phyloP scores from a whole-genome alignment of 805 yeast genomes.

The Saccharomyces cerevisiae region DNA sequence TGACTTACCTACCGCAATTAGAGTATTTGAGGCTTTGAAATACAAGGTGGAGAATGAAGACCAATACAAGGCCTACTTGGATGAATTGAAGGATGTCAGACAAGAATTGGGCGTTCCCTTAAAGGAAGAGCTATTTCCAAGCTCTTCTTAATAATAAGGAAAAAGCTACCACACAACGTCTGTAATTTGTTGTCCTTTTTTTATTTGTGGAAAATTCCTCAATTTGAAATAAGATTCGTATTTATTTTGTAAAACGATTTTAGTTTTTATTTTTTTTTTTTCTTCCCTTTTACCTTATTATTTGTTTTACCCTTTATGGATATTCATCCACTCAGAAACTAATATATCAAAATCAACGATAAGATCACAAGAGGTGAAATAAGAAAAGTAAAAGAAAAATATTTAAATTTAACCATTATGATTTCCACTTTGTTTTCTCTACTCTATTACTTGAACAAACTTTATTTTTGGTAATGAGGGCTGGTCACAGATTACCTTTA shows the following conservation, averaged over 20 bases:
- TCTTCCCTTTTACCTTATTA: neutral
- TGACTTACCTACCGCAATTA: conserved; percentile 96
- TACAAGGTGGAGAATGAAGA: conserved; percentile 91
- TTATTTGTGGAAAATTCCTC: neutral
- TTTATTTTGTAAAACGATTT: conserved; percentile 1
- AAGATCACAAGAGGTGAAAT: neutral
- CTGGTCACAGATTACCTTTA: neutral
- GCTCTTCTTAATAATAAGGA: conserved; percentile 4
- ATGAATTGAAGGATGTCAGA: conserved; percentile 85
- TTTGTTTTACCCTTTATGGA: neutral
- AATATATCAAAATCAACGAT: neutral
- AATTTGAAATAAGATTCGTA: conserved; percentile 7
- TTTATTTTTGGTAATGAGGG: neutral
- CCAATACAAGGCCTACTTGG: conserved; percentile 93
- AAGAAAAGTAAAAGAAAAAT: neutral
- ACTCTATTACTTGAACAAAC: neutral
- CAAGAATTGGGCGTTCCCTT: conserved; percentile 87
- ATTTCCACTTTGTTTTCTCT: neutral
- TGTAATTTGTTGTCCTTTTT: neutral
- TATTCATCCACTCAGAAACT: conserved; percentile 2
- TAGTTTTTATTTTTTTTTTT: neutral
- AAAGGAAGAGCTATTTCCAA: conserved; percentile 76
- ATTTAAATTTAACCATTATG: neutral
- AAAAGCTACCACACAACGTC: neutral
- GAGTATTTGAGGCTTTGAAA: conserved; percentile 95